Base-by-base conservation (phyloP, 2,329 filamentous ascomycete species). In the Aspergillus sergii region DNA sequence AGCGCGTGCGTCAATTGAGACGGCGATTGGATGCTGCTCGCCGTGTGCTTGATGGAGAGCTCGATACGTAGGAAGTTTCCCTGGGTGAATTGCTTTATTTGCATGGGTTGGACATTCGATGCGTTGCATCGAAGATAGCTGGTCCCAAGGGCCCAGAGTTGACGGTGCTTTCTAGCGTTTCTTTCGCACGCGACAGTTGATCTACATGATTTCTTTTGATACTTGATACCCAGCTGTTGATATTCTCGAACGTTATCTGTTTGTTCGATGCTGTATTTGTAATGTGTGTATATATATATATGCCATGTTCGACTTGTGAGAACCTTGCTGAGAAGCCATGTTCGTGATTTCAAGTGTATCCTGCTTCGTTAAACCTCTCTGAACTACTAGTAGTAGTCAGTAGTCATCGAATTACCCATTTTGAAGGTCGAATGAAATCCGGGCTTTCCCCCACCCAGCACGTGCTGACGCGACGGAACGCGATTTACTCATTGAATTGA, bases 11-110 rank as follows among this genome's bases (percentile, higher is more conserved):
- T 60, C 82, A 89, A 63, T 88, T 91, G 76, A 83, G 92, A 64
- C 82, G 90, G 66, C 84, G 91, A 68, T 84, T 97, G 57, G 92
- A 96, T 68, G 86, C 88, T 58, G 93, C 93, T 6, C 87, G 89
- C 64, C 84, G 86, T 58, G 85, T 92, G 4, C 81, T 96, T 34
- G 91, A 94, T 68, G 92, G 91, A 6, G 80, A 88, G 63, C 84
- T 89, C 43, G 69, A 71, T 58, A 62, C 67, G 30, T 68, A 62
- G 63, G 54, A 53, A 26, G 51, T 39, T 45, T 41, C n/a, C 26
- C 5, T 54, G n/a, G 43, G 30, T 30, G 32, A 56, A 41, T 34
- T 56, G 34, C 46, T 54, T 28, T 63, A 12, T 60, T 61, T 32
- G 53, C 28, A 36, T 45, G n/a, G 28, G 11, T 54, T 50, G 50